phyloP scores from a whole-genome alignment of 2,329 filamentous ascomycete species.

The Cordyceps militaris region DNA sequence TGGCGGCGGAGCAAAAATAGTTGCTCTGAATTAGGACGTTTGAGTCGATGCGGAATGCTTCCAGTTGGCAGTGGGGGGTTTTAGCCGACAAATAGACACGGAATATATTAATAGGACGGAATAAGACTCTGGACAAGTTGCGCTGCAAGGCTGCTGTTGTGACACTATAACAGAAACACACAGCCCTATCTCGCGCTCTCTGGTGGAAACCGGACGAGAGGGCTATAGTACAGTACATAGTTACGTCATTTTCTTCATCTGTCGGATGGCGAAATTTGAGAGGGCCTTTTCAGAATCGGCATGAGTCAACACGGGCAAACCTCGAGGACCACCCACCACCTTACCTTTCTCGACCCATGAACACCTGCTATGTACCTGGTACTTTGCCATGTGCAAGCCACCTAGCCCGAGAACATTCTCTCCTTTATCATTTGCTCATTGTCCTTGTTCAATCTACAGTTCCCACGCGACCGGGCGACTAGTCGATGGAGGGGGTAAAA shows the following conservation, averaged over 20 bases:
- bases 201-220: no score
- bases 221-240: no score
- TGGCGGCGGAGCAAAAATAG: no score
- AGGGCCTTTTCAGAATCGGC: no score
- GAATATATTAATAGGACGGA: no score
- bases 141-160: background rate
- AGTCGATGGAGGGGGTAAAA: background rate
- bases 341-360: background rate
- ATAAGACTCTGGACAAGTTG: background rate
- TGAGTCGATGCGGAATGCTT: no score
- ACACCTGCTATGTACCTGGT: background rate
- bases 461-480: constrained; percentile 9
- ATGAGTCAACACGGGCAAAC: background rate
- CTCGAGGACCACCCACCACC: background rate
- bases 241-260: background rate
- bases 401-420: background rate
- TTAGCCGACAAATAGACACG: no score
- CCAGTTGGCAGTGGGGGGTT: no score
- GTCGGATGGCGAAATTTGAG: background rate
- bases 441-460: background rate
- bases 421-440: background rate
- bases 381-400: constrained; percentile 11
- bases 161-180: background rate
- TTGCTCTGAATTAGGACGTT: no score
- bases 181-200: background rate